phyloP scores from a whole-genome alignment of 768 basidiomycete genomes.

The Hebeloma cylindrosporum region DNA sequence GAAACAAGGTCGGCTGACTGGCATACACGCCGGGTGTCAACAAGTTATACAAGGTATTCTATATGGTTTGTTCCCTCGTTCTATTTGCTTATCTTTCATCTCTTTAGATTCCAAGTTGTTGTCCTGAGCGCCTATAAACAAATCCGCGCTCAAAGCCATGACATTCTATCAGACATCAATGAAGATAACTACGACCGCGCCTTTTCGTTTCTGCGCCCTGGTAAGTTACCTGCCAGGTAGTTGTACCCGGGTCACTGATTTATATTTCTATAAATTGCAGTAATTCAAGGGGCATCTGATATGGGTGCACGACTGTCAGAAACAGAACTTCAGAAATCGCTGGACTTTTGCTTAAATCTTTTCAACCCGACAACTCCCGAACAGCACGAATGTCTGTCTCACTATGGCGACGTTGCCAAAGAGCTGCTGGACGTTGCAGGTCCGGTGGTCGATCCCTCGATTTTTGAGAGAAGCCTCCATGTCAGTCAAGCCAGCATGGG shows the following conservation, averaged over 20 bases:
- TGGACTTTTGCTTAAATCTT: slow-evolving; percentile 75
- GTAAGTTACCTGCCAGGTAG: slow-evolving; percentile 31
- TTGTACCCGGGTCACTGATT: not conserved
- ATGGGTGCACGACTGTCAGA: slow-evolving; percentile 73
- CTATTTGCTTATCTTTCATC: slow-evolving; percentile 4
- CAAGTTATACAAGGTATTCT: slow-evolving; percentile 55
- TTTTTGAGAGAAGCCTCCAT: slow-evolving; percentile 37
- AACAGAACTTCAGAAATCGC: slow-evolving; percentile 68
- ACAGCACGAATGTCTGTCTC: slow-evolving; percentile 46
- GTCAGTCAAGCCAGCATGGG: slow-evolving; percentile 16
- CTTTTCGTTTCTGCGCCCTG: slow-evolving; percentile 60
- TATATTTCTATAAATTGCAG: slow-evolving; percentile 37
- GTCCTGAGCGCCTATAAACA: slow-evolving; percentile 76
- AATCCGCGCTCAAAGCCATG: slow-evolving; percentile 56
- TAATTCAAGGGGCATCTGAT: slow-evolving; percentile 80
- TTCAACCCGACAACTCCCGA: slow-evolving; percentile 71
- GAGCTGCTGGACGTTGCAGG: slow-evolving; percentile 54
- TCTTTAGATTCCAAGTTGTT: slow-evolving; percentile 59
- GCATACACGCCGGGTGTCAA: slow-evolving; percentile 56
- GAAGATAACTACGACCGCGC: slow-evolving; percentile 73
- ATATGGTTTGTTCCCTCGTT: not conserved
- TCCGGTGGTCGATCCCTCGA: slow-evolving; percentile 46
- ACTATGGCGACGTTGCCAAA: slow-evolving; percentile 26
- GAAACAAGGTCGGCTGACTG: slow-evolving; percentile 48
- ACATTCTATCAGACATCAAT: slow-evolving; percentile 60